Evolutionary conservation across 2,329 filamentous ascomycete species (phyloP).

Genomic region (Amesomyces nigricolor): DNA sequence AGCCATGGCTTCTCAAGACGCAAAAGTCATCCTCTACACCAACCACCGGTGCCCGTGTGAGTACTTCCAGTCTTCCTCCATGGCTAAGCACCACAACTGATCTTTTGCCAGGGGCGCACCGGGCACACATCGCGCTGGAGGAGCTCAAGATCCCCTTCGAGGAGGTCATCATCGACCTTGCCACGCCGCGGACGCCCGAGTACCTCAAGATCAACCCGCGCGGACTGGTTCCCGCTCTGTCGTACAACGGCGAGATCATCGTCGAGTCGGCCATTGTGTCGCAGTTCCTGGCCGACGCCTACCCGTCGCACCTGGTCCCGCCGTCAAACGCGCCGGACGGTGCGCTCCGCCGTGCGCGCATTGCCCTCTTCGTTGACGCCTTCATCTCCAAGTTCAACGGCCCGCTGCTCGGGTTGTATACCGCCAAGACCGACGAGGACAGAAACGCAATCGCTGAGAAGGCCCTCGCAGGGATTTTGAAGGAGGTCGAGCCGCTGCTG

Average conservation of each 20-base stretch:
- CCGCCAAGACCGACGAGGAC: slow-evolving; percentile 44
- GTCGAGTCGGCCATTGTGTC: slow-evolving; percentile 69
- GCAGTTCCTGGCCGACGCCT: slow-evolving; percentile 63
- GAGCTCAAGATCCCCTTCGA: slow-evolving; percentile 63
- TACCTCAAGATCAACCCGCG: slow-evolving; percentile 75
- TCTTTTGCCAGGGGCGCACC: slow-evolving; percentile 53
- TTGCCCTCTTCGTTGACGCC: slow-evolving; percentile 57
- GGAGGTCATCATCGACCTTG: slow-evolving; percentile 67
- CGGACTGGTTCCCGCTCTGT: slow-evolving; percentile 67
- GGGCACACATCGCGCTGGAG: slow-evolving; percentile 64
- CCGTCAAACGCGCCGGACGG: slow-evolving; percentile 45
- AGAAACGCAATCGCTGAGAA: slow-evolving; percentile 43
- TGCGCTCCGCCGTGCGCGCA: slow-evolving; percentile 58
- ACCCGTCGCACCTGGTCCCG: slow-evolving; percentile 63
- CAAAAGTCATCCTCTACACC: slow-evolving; percentile 63
- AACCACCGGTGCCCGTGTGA: slow-evolving; percentile 62
- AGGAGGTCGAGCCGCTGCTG: slow-evolving; percentile 70
- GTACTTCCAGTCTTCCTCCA: neutral
- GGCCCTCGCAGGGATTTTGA: slow-evolving; percentile 52
- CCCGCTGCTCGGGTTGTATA: slow-evolving; percentile 41
- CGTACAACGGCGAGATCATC: slow-evolving; percentile 62
- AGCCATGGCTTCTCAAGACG: slow-evolving; percentile 29
- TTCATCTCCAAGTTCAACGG: slow-evolving; percentile 36
- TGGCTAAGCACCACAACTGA: neutral
- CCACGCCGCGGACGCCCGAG: slow-evolving; percentile 61